Conservation (phyloP, 2,329 filamentous ascomycete genomes). For the Phyllosticta citribraziliensis region DNA sequence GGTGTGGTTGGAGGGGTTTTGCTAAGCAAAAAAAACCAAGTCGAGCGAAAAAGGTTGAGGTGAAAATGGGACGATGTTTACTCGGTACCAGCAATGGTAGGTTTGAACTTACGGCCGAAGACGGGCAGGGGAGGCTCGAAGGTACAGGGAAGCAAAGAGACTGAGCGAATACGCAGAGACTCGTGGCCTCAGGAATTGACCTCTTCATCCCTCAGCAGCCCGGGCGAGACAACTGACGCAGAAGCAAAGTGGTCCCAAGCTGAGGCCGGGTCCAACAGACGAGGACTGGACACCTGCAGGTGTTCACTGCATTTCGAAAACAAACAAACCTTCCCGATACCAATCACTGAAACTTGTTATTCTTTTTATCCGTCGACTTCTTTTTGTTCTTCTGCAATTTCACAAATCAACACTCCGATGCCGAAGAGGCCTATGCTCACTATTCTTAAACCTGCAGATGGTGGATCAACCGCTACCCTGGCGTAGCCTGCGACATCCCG, state of each 20-base stretch:
- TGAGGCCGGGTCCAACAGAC: background rate
- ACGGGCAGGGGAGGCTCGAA: background rate
- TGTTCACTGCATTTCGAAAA: background rate
- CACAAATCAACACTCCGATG: background rate
- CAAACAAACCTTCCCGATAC: background rate
- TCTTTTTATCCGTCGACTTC: background rate
- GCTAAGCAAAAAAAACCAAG: background rate
- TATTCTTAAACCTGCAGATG: slow-evolving; percentile 28
- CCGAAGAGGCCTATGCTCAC: background rate
- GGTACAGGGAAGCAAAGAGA: background rate
- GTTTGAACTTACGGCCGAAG: background rate
- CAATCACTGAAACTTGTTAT: background rate
- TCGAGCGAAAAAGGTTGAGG: background rate
- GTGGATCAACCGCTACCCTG: slow-evolving; percentile 52
- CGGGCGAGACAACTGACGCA: background rate
- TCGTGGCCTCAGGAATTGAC: background rate
- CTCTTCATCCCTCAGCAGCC: background rate
- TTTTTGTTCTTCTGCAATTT: background rate
- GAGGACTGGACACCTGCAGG: background rate
- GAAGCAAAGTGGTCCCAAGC: background rate
- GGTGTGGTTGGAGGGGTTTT: background rate
- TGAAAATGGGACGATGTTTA: background rate
- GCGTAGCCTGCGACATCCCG: slow-evolving; percentile 47
- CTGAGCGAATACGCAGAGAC: background rate
- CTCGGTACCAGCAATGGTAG: background rate